Conservation (phyloP, 306 rosid genomes). For the Glycine tomentella region DNA sequence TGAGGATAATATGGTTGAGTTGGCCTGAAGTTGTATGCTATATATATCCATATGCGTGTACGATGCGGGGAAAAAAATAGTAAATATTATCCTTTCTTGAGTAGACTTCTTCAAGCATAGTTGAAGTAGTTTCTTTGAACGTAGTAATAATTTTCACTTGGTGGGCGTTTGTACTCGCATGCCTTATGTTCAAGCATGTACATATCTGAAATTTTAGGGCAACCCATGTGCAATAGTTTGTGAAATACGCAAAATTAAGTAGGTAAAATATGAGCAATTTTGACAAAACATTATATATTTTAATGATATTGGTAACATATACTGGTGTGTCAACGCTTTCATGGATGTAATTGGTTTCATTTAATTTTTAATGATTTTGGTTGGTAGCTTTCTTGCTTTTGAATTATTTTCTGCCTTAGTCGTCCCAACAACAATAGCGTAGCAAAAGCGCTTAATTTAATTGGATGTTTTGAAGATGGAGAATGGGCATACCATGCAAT, state of each 20-base stretch:
- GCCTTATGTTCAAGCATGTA: conserved; percentile 48
- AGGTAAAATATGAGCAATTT: neutral
- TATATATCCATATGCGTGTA: too few species aligned
- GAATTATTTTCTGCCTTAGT: neutral
- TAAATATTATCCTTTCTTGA: conserved; percentile 32
- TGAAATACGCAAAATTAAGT: conserved; percentile 47
- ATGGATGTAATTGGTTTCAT: neutral
- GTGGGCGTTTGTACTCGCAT: neutral
- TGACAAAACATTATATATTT: conserved; percentile 19
- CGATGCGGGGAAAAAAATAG: conserved; percentile 25
- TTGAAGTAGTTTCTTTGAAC: conserved; percentile 48
- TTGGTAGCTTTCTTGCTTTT: neutral
- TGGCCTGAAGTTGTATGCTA: conserved; percentile 38
- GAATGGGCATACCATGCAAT: neutral
- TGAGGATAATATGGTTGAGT: conserved; percentile 42
- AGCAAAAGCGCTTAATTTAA: neutral
- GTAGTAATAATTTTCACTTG: conserved; percentile 41
- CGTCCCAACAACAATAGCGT: neutral
- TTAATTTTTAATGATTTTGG: neutral
- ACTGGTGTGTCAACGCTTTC: conserved; percentile 12
- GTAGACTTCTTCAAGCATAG: conserved; percentile 37
- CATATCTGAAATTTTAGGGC: conserved; percentile 41
- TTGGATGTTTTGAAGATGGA: neutral
- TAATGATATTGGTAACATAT: neutral
- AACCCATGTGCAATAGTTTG: conserved; percentile 64